Conservation (phyloP, 805 yeast species). For the Metschnikowia continentalis region DNA sequence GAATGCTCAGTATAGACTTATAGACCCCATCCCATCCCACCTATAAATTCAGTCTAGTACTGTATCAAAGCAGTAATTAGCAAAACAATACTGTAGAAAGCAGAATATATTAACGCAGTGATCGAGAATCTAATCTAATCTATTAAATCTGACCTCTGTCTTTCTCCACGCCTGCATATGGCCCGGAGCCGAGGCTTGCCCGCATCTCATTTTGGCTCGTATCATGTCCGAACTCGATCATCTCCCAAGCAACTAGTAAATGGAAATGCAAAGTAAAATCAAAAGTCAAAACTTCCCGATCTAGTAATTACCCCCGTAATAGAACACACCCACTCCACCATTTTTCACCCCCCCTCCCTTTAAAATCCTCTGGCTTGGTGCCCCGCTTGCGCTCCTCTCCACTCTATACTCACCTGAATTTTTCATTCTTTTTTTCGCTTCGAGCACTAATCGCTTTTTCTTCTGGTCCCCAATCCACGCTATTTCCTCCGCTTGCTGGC, state of each 20-base stretch:
- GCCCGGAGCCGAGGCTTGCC: conserved; percentile 2
- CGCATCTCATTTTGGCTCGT: neutral
- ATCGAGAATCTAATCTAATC: too few species aligned
- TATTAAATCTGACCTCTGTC: too few species aligned
- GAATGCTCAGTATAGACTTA: too few species aligned
- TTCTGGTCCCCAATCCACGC: neutral
- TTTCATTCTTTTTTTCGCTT: conserved; percentile 1
- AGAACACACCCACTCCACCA: too few species aligned
- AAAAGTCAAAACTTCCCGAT: neutral
- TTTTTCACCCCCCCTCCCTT: too few species aligned
- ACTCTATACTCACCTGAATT: neutral
- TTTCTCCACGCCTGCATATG: neutral
- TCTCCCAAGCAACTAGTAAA: neutral
- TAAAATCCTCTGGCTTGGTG: neutral
- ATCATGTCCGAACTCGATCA: neutral
- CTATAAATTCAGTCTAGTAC: too few species aligned
- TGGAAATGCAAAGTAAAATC: neutral
- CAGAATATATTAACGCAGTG: neutral
- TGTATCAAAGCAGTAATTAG: too few species aligned
- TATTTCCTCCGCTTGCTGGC: neutral
- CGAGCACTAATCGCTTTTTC: neutral
- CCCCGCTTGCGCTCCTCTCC: neutral
- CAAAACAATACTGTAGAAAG: too few species aligned
- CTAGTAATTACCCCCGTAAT: too few species aligned
- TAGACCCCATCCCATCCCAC: too few species aligned